Conservation (phyloP, 805 yeast species). For the Sugiyamaella marilandica region DNA sequence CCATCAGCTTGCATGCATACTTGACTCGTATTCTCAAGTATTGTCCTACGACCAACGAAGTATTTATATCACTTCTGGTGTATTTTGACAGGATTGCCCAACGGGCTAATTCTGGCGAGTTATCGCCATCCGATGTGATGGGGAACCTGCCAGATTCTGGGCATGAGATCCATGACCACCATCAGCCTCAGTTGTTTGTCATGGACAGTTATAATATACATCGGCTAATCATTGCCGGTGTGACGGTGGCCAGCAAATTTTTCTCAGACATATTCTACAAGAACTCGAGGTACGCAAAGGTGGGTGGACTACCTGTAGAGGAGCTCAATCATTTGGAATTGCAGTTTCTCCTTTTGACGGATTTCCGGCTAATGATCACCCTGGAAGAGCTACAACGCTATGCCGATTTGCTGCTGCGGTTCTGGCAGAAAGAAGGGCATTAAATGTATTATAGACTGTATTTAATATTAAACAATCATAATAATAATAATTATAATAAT, state of each 20-base stretch:
- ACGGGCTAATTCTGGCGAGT: conserved; percentile 49
- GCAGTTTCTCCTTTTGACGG: conserved; percentile 77
- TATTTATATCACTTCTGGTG: conserved; percentile 80
- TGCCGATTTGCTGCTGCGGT: conserved; percentile 78
- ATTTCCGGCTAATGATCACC: conserved; percentile 80
- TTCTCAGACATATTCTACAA: conserved; percentile 93
- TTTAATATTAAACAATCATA: too few species aligned
- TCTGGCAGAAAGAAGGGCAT: conserved; percentile 53
- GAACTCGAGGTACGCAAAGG: conserved; percentile 86
- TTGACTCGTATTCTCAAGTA: conserved; percentile 86
- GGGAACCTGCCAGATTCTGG: conserved; percentile 2
- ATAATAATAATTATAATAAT: neutral
- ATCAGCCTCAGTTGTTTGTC: conserved; percentile 61
- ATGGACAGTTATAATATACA: conserved; percentile 97
- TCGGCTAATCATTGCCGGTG: conserved; percentile 86
- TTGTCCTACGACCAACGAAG: conserved; percentile 98
- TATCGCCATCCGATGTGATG: conserved; percentile 8
- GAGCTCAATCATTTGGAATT: conserved; percentile 90
- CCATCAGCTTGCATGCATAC: conserved; percentile 87
- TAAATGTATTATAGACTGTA: conserved; percentile 1
- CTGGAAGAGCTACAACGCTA: conserved; percentile 87
- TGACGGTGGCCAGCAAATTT: conserved; percentile 92
- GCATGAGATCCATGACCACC: conserved; percentile 8
- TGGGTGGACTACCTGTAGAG: conserved; percentile 90
- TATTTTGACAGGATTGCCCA: conserved; percentile 93